Percentiles rank a stretch among this genome's conserved stretches.
These are phyloP conservation scores for Thelonectria discophora DNA, from an alignment of 2,329 filamentous ascomycete species.

Conservation along the genomic window DNA sequence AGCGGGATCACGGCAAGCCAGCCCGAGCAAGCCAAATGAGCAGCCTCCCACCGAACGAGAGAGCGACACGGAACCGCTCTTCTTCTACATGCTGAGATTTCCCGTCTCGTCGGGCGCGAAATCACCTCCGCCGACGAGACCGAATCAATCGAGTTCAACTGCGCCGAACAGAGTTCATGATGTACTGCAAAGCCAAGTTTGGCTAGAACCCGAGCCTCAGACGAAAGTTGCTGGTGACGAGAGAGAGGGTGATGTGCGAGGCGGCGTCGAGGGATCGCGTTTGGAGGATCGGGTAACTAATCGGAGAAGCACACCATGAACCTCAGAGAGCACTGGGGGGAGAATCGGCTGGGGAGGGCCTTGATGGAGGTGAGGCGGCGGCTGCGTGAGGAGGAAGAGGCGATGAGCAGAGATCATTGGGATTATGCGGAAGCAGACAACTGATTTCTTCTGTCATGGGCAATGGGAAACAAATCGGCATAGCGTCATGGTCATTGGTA, in stretches of 20 bases:
- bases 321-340: neutral
- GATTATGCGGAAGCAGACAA: neutral
- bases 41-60: neutral
- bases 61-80: conserved; percentile 27
- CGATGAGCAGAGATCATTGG: neutral
- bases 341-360: neutral
- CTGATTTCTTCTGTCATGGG: too few relatives aligned
- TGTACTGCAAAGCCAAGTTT: conserved; percentile 47
- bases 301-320: neutral
- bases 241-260: conserved; percentile 44
- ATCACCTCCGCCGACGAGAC: conserved; percentile 19
- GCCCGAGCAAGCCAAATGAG: neutral
- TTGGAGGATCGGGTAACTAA: neutral
- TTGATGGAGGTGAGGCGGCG: neutral
- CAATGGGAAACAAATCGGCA: too few relatives aligned
- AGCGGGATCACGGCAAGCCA: neutral
- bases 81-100: conserved; percentile 48
- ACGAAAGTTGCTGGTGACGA: conserved; percentile 44
- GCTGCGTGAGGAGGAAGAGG: neutral
- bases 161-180: conserved; percentile 54
- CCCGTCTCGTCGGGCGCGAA: conserved; percentile 38
- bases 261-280: conserved; percentile 42
- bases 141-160: conserved; percentile 43
- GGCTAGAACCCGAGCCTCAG: conserved; percentile 42
- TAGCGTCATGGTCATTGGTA: too few relatives aligned